These are phyloP conservation scores for Cocos nucifera DNA, from an alignment of 176 grass and related monocot genomes.

Conservation along the genomic window DNA sequence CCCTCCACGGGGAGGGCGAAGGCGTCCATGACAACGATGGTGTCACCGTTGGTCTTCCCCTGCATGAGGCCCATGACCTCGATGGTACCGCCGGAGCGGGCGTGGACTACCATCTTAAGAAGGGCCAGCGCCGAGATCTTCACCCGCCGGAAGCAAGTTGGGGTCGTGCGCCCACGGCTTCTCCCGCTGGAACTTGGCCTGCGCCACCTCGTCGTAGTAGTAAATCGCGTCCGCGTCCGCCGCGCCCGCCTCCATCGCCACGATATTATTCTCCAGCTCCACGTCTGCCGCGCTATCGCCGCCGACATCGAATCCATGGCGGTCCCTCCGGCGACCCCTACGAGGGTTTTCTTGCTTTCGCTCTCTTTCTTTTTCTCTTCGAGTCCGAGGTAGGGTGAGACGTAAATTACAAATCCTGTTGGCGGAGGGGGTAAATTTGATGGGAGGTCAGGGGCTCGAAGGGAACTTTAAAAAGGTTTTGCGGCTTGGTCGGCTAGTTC, in stretches of 20 bases:
- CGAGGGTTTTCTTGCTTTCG: too few relatives aligned
- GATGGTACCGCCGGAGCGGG: constrained; percentile 73
- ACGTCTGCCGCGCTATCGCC: constrained; percentile 63
- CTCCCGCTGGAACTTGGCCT: constrained; percentile 46
- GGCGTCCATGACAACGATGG: constrained; percentile 89
- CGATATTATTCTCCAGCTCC: constrained; percentile 94
- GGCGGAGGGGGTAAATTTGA: too few relatives aligned
- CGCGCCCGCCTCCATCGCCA: constrained; percentile 19
- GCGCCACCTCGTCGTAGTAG: constrained; percentile 56
- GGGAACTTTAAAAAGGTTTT: too few relatives aligned
- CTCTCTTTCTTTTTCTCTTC: too few relatives aligned
- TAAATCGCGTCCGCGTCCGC: constrained; percentile 75
- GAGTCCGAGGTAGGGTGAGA: too few relatives aligned
- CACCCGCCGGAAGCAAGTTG: constrained; percentile 65
- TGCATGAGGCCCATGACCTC: constrained; percentile 99
- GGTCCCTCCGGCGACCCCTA: too few relatives aligned
- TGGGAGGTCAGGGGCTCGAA: too few relatives aligned
- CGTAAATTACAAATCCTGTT: too few relatives aligned
- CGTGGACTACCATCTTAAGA: constrained; percentile 95
- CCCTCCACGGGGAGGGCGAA: constrained; percentile 96
- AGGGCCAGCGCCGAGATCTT: constrained; percentile 83
- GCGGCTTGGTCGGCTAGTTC: too few relatives aligned
- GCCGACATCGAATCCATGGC: constrained; percentile 19
- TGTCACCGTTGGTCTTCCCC: constrained; percentile 80
- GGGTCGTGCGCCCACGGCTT: constrained; percentile 76